Evolutionary conservation across 2,329 filamentous ascomycete genomes (phyloP), one percentile per base, ranked within the genome.

Genomic region (Phialophora verrucosa): DNA sequence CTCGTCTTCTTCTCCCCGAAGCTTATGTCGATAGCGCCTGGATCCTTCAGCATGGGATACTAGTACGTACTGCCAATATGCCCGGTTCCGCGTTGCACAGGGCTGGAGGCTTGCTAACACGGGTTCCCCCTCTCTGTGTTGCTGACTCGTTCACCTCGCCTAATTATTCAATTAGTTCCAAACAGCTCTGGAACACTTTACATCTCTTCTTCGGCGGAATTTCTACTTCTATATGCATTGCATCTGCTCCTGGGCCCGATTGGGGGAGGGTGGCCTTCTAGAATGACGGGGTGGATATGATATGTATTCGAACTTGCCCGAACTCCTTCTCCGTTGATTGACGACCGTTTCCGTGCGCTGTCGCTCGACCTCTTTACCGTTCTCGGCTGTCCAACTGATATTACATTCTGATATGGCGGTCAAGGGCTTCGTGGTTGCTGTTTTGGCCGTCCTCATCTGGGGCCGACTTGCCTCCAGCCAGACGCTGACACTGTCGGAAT

Each of bases 401-500:
- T 51, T 51, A 11, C 10, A 35, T 35, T 20, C 44, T 35, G 53
- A 55, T 55, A 55, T 32, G 53, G 29, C 17, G 29, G 8, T 31
- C 53, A 55, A 55, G 53, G 8, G 25, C 11, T 29, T 55, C 17
- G 31, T 32, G 32, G 29, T 20, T 35, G 53, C 53, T 35, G 4
- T 55, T 14, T 12, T 55, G 29, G 29, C 29, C 53, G 14, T 55
- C 29, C 10, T 55, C 14, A 5, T 29, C 29, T 31, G 42, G 11
- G 23, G 10, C 12, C 57, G 14, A n/a, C 44, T n/a, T 49, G 32
- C 44, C n/a, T 49, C 12, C 6, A 27, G 49, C 23, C 49, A 62
- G 38, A 14, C 23, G 35, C 59, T 60, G 47, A 59, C 56, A 23
- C 20, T 64, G 29, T 64, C 62, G 17, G 44, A 59, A 4, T 64